Evolutionary conservation across 23 red algal species (phyloP), one percentile per base, ranked within the genome.

Genomic region (Chondrus crispus): DNA sequence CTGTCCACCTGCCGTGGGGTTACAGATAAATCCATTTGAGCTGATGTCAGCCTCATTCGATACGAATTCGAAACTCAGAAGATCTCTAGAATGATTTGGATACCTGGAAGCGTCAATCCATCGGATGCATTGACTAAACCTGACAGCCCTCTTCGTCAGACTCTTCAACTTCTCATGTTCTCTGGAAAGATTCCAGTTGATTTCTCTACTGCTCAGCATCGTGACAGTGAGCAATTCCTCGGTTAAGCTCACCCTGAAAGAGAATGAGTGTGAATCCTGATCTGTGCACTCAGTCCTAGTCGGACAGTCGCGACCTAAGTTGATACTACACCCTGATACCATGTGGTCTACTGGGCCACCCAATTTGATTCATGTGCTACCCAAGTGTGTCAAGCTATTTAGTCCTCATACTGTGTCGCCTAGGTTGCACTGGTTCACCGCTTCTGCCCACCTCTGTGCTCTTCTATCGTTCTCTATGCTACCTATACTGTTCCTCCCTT

Each of bases 41-140:
- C 83, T 36, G 83, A 87, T 70, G 83, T 70, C 11, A 45, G 22
- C 19, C 28, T 87, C 12, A 87, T 87, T 6, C 83, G 83, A 2
- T 87, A 87, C 47, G 83, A 72, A 35, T 70, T 87, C 26, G 83
- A 87, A n/a, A 87, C 58, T 5, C 32, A 72, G 26, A 71, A 68
- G 33, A 43, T 87, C 35, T 24, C 14, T 33, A 13, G 10, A 4
- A 87, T 87, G 24, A 48, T 70, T 87, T 87, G 60, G 63, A 45
- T 87, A 45, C 83, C 60, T 19, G 83, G 83, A 19, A 47, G 40
- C 4, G 18, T 46, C 60, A 87, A 87, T 62, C 45, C 73, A 2
- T 44, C 60, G 3, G 83, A 87, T 28, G 36, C 83, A 5, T 30
- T 71, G 2, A 87, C 68, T 3, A 87, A 87, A 41, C 42, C 60